Evolutionary conservation across 441 rosid species (phyloP).

Genomic region (Oxalis stricta): DNA sequence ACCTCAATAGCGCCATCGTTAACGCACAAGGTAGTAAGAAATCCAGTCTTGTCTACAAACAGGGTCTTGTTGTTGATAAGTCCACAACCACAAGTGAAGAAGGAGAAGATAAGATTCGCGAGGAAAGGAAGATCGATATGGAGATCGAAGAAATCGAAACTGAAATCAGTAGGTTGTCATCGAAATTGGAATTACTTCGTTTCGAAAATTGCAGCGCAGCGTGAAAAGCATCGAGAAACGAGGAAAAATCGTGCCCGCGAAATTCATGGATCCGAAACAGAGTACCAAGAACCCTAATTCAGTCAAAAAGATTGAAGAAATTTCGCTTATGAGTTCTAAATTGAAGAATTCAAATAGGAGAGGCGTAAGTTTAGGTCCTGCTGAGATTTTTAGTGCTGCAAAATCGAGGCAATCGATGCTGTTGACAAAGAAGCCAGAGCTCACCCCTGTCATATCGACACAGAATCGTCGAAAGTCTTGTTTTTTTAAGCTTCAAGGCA

Average conservation of each 20-base stretch:
- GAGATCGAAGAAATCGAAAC: slow-evolving; percentile 73
- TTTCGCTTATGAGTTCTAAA: slow-evolving; percentile 23
- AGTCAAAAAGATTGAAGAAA: slow-evolving; percentile 22
- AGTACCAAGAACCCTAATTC: slow-evolving; percentile 12
- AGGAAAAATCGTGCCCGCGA: slow-evolving; percentile 58
- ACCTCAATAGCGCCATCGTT: slow-evolving; percentile 10
- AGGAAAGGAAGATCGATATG: slow-evolving; percentile 41
- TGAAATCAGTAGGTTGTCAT: slow-evolving; percentile 50
- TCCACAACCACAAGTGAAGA: slow-evolving; percentile 10
- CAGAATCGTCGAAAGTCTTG: slow-evolving; percentile 76
- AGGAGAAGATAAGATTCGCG: slow-evolving; percentile 20
- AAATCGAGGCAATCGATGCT: slow-evolving; percentile 24
- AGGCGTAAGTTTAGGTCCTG: slow-evolving; percentile 79
- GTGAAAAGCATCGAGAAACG: slow-evolving; percentile 30
- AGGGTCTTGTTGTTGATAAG: slow-evolving; percentile 3
- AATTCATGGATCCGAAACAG: slow-evolving; percentile 65
- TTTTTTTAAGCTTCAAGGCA: slow-evolving; percentile 69
- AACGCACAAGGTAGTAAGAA: slow-evolving; percentile 12
- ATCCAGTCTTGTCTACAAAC: slow-evolving; percentile 9
- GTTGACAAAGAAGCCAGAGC: slow-evolving; percentile 25
- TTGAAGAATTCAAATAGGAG: slow-evolving; percentile 35
- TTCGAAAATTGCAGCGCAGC: slow-evolving; percentile 46
- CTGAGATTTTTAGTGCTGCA: slow-evolving; percentile 45
- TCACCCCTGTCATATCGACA: slow-evolving; percentile 46
- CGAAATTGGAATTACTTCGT: slow-evolving; percentile 58